Percentiles rank a stretch among this genome's conserved stretches.
These are phyloP conservation scores for Atalantia buxifolia DNA, from an alignment of 345 rosid genomes.

Conservation along the genomic window DNA sequence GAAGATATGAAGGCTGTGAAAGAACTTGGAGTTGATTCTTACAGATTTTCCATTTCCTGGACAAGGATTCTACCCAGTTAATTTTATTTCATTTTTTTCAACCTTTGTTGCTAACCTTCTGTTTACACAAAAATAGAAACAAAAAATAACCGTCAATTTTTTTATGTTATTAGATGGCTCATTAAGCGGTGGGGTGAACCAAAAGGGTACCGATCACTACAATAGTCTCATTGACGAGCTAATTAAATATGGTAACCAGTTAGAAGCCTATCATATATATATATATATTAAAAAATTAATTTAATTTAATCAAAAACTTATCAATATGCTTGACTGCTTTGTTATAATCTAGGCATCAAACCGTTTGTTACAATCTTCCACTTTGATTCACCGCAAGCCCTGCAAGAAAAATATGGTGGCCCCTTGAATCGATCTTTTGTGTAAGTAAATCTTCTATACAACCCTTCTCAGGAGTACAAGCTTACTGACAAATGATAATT, in stretches of 20 bases:
- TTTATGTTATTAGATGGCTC: slow-evolving; percentile 29
- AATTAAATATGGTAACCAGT: slow-evolving; percentile 11
- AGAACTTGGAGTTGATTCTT: slow-evolving; percentile 34
- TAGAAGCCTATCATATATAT: not conserved
- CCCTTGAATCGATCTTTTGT: slow-evolving; percentile 28
- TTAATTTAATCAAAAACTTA: not conserved
- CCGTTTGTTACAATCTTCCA: slow-evolving; percentile 43
- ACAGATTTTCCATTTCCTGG: slow-evolving; percentile 54
- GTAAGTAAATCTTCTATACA: slow-evolving; percentile 21
- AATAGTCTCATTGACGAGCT: slow-evolving; percentile 46
- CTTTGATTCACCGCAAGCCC: slow-evolving; percentile 38
- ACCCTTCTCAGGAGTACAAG: too few relatives aligned
- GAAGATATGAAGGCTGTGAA: slow-evolving; percentile 29
- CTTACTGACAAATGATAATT: too few relatives aligned
- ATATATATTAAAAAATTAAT: too few relatives aligned
- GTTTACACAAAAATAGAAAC: too few relatives aligned
- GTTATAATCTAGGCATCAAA: slow-evolving; percentile 25
- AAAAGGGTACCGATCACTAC: slow-evolving; percentile 50
- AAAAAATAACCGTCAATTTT: too few relatives aligned
- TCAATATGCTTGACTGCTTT: not conserved
- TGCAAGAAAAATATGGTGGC: slow-evolving; percentile 39
- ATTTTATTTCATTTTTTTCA: not conserved
- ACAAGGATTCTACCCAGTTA: slow-evolving; percentile 41
- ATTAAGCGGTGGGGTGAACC: slow-evolving; percentile 45
- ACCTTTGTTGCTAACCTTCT: too few relatives aligned